Conservation (phyloP, 2,329 filamentous ascomycete genomes). For the Mycosphaerella sp. region DNA sequence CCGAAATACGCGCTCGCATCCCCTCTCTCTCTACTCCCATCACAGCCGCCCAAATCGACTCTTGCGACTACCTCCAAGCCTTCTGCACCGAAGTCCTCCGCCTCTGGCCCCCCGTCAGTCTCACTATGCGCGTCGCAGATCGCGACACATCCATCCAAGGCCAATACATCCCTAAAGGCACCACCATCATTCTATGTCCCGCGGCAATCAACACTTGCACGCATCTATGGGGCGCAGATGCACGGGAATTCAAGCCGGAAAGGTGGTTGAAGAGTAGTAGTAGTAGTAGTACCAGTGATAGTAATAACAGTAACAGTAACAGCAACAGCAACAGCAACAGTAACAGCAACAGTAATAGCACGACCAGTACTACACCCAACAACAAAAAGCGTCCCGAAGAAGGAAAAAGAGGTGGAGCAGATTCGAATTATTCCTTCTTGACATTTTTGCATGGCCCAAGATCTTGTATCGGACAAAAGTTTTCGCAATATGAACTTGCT, state of each 20-base stretch:
- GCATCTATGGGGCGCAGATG: slow-evolving; percentile 70
- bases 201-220: slow-evolving; percentile 64
- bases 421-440: slow-evolving; percentile 69
- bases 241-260: slow-evolving; percentile 69
- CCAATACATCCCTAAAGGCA: slow-evolving; percentile 63
- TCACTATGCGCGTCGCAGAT: slow-evolving; percentile 61
- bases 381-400: no score
- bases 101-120: slow-evolving; percentile 63
- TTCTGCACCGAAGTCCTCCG: slow-evolving; percentile 73
- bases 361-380: no score
- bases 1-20: slow-evolving; percentile 46
- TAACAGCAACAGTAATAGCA: no score
- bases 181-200: slow-evolving; percentile 58
- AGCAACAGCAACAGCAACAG: no score
- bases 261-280: slow-evolving; percentile 57
- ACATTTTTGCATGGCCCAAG: slow-evolving; percentile 83
- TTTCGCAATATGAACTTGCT: slow-evolving; percentile 79
- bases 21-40: slow-evolving; percentile 43
- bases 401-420: slow-evolving; percentile 55
- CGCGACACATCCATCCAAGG: slow-evolving; percentile 60
- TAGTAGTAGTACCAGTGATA: slow-evolving; percentile 49
- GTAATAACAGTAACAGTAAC: slow-evolving; percentile 34
- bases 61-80: slow-evolving; percentile 71
- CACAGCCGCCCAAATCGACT: slow-evolving; percentile 57
- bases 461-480: slow-evolving; percentile 75